phyloP scores from a whole-genome alignment of 140 eudicot genomes.

The Ambrosia hybrid region DNA sequence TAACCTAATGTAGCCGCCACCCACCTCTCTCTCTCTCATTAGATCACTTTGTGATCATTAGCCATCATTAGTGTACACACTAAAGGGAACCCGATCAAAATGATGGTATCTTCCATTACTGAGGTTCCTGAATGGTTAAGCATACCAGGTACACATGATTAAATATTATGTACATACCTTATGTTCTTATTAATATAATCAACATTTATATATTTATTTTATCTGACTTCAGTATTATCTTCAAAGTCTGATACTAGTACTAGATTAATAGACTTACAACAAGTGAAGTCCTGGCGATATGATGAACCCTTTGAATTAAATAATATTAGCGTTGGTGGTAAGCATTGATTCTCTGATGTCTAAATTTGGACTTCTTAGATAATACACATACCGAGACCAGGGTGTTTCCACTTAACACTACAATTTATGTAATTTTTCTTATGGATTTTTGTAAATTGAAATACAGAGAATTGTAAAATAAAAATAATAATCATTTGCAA shows the following conservation, averaged over 20 bases:
- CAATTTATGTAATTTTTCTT: neutral
- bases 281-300: neutral
- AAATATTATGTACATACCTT: no score
- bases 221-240: neutral
- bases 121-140: no score
- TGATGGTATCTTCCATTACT: no score
- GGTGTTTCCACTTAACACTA: constrained; percentile 20
- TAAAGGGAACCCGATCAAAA: no score
- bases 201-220: no score
- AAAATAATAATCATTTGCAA: neutral
- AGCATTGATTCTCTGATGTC: constrained; percentile 24
- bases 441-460: neutral
- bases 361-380: constrained; percentile 14
- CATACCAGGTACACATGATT: no score
- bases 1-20: no score
- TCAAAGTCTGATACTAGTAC: neutral
- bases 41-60: no score
- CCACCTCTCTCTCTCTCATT: no score
- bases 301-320: neutral
- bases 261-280: neutral
- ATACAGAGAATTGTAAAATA: neutral
- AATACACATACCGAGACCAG: constrained; percentile 9
- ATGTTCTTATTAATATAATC: no score
- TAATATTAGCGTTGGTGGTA: neutral
- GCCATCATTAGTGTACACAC: no score